Evolutionary conservation across 148 eudicot species (phyloP), one percentile per base, ranked within the genome.

Genomic region (Rhododendron kiyosumense): DNA sequence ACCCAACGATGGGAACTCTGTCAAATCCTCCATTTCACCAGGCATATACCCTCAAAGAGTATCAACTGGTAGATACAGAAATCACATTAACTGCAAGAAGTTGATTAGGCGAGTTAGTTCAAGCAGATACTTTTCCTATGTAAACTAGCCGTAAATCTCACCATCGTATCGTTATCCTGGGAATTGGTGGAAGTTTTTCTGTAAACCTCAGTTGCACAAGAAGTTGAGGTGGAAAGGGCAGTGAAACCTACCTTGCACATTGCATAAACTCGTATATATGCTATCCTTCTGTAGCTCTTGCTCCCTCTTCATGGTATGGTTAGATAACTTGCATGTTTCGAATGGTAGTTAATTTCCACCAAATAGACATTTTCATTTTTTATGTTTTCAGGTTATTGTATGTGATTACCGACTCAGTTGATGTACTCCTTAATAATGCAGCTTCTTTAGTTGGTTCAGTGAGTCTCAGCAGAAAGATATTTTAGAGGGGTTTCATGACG

Each of bases 371-470:
- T 51, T 51, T 28, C 14, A 5, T 51, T 80, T 51, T 4, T 78
- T 22, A 41, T 78, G 18, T 46, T 78, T 78, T 78, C 28, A 22
- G 30, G 81, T 46, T 78, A 26, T 78, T n/a, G 57, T 46, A 82
- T 59, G 73, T 43, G 26, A 11, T 59, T 59, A n/a, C 52, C 17
- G 24, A 20, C 48, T 85, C 38, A 48, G 45, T 61, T 49, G 6
- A 54, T 75, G 59, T 18, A 12, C 46, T 79, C 34, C 69, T 30
- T 71, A 17, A 84, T 36, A 43, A 83, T 92, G 90, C 94, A 96
- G 98, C 91, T 96, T 96, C 91, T 94, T 96, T 89, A 89, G 83
- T 86, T 96, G 98, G 98, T 96, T 96, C 79, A 75, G 89, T 77
- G 92, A 92, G 82, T 88, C 89, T 48, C 92, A 93, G 57, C 94